These are phyloP conservation scores for Mangifera indica DNA, from an alignment of 345 rosid species.

Conservation along the genomic window DNA sequence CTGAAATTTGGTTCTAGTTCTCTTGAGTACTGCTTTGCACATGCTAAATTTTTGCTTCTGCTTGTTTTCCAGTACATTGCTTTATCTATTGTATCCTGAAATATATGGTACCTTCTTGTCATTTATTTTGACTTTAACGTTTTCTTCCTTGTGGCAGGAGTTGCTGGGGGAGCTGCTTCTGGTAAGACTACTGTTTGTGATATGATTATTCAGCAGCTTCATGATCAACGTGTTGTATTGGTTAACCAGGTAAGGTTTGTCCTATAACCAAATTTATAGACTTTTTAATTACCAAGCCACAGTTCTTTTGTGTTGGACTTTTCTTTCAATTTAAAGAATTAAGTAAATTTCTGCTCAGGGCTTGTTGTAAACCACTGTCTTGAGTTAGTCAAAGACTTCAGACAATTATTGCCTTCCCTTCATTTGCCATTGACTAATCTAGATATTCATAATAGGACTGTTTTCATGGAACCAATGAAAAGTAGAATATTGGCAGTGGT, in stretches of 20 bases:
- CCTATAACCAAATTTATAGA: background rate
- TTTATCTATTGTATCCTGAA: background rate
- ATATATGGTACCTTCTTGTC: background rate
- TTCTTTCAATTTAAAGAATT: background rate
- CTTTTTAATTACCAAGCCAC: background rate
- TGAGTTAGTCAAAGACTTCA: background rate
- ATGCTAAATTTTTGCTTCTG: no score
- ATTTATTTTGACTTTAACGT: conserved; percentile 4
- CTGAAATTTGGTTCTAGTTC: background rate
- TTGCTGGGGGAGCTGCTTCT: conserved; percentile 98
- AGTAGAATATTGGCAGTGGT: background rate
- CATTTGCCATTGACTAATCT: background rate
- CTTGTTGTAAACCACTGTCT: background rate
- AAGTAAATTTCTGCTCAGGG: background rate
- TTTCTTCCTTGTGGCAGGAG: conserved; percentile 47
- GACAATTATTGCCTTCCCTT: background rate
- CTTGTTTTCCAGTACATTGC: background rate
- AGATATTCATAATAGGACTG: background rate
- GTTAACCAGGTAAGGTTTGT: conserved; percentile 70
- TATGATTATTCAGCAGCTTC: conserved; percentile 99
- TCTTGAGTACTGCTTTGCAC: background rate
- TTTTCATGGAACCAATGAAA: background rate
- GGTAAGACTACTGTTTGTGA: conserved; percentile 98
- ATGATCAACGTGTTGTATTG: conserved; percentile 98
- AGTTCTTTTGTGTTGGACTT: background rate